Evolutionary conservation across 23 red algal genomes (phyloP).

Genomic region (Gracilaria gracilis): DNA sequence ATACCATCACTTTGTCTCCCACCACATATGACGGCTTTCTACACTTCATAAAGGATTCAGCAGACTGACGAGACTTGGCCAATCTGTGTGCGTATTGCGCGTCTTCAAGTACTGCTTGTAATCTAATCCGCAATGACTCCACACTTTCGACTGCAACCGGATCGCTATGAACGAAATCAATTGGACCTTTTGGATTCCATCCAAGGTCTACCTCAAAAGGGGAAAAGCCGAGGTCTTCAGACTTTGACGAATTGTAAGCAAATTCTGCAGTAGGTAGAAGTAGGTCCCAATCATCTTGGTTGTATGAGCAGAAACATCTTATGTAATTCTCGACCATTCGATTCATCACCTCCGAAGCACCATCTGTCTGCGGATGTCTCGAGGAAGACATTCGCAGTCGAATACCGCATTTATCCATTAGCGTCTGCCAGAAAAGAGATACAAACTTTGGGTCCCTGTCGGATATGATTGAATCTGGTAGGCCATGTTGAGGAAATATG

Average conservation of each 20-base stretch:
- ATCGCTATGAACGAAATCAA: not conserved
- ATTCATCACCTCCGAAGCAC: constrained; percentile 30
- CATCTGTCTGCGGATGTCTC: constrained; percentile 28
- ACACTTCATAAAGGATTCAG: too few relatives aligned
- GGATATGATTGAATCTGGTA: constrained; percentile 50
- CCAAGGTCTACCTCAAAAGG: too few relatives aligned
- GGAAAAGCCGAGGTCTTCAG: too few relatives aligned
- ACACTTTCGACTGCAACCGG: not conserved
- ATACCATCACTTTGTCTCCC: too few relatives aligned
- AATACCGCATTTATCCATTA: constrained; percentile 25
- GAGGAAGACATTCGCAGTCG: constrained; percentile 10
- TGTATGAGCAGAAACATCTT: constrained; percentile 25
- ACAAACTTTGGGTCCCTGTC: constrained; percentile 23
- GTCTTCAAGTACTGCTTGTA: not conserved
- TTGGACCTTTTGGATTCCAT: constrained; percentile 29
- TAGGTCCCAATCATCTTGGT: constrained; percentile 49
- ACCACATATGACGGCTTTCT: too few relatives aligned
- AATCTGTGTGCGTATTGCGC: too few relatives aligned
- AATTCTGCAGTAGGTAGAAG: constrained; percentile 9
- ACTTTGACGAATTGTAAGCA: too few relatives aligned
- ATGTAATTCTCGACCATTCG: constrained; percentile 27
- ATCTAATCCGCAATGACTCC: not conserved
- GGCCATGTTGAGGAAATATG: constrained; percentile 53
- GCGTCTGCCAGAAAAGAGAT: not conserved
- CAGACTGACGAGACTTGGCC: too few relatives aligned